Percentiles rank a stretch among this genome's conserved stretches.
phyloP scores from a whole-genome alignment of 106 monocot species.

The Narthecium ossifragum region DNA sequence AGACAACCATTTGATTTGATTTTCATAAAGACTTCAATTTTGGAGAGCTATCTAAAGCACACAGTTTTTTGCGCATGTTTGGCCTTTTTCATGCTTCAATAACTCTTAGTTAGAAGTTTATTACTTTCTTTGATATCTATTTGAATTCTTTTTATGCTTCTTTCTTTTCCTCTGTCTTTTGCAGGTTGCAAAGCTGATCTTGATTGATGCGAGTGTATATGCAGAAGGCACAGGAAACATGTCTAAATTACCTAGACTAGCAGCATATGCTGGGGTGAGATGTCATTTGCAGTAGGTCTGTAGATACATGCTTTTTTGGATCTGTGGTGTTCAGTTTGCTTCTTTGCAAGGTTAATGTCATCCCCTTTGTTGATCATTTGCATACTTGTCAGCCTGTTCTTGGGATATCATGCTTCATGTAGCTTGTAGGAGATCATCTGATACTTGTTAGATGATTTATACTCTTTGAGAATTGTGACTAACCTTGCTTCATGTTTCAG shows the following conservation, averaged over 20 bases:
- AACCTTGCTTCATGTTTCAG: conserved; percentile 28
- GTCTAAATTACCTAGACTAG: conserved; percentile 42
- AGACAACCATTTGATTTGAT: too few relatives aligned
- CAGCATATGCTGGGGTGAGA: conserved; percentile 88
- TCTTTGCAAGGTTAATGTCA: neutral
- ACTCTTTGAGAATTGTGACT: too few relatives aligned
- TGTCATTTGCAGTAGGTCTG: neutral
- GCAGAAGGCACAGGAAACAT: conserved; percentile 73
- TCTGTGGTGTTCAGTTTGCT: conserved; percentile 4
- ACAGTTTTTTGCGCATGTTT: too few relatives aligned
- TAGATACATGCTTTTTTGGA: conserved; percentile 2
- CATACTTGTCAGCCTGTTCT: neutral
- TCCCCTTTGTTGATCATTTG: neutral
- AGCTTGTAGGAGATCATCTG: too few relatives aligned
- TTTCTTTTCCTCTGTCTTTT: conserved; percentile 4
- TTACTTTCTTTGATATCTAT: neutral
- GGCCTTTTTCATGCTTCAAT: too few relatives aligned
- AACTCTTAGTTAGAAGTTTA: neutral
- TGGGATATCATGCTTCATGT: too few relatives aligned
- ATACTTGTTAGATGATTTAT: too few relatives aligned
- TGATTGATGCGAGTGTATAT: conserved; percentile 84
- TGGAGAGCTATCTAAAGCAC: too few relatives aligned
- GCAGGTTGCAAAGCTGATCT: conserved; percentile 65
- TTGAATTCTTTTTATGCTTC: too few relatives aligned
- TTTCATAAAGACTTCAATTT: too few relatives aligned